Evolutionary conservation across 148 eudicot species (phyloP).

Genomic region (Salicornia ramosissima): DNA sequence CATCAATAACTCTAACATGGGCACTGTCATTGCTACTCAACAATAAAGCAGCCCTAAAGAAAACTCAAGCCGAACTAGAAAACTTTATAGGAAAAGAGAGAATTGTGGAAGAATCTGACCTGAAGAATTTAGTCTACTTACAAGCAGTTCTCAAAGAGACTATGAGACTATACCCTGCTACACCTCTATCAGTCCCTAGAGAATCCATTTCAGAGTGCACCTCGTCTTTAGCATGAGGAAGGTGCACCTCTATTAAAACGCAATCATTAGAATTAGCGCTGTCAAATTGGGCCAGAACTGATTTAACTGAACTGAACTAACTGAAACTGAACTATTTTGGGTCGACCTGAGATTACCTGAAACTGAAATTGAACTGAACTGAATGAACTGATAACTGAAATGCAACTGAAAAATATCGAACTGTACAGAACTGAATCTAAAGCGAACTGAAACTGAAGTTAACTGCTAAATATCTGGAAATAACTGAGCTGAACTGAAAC

Average conservation of each 20-base stretch:
- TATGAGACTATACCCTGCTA: slow-evolving; percentile 19
- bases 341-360: too few species aligned
- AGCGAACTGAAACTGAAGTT: too few species aligned
- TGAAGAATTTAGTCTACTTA: slow-evolving; percentile 19
- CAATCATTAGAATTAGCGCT: too few species aligned
- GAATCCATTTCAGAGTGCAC: slow-evolving; percentile 17
- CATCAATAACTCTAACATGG: slow-evolving; percentile 27
- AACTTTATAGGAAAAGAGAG: slow-evolving; percentile 20
- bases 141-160: slow-evolving; percentile 25
- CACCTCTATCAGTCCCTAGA: slow-evolving; percentile 18
- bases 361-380: too few species aligned
- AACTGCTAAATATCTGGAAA: too few species aligned
- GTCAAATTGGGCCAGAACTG: too few species aligned
- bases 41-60: slow-evolving; percentile 13
- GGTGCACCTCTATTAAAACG: too few species aligned
- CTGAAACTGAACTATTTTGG: slow-evolving; percentile 21
- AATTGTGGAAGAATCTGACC: slow-evolving; percentile 23
- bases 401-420: too few species aligned
- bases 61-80: slow-evolving; percentile 25
- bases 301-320: too few species aligned
- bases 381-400: too few species aligned
- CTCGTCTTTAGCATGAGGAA: slow-evolving; percentile 18
- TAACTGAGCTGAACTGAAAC: too few species aligned
- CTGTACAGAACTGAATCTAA: too few species aligned
- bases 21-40: slow-evolving; percentile 27